Conservation (phyloP, 2,329 filamentous ascomycete genomes). For the Neodidymelliopsis sp. region DNA sequence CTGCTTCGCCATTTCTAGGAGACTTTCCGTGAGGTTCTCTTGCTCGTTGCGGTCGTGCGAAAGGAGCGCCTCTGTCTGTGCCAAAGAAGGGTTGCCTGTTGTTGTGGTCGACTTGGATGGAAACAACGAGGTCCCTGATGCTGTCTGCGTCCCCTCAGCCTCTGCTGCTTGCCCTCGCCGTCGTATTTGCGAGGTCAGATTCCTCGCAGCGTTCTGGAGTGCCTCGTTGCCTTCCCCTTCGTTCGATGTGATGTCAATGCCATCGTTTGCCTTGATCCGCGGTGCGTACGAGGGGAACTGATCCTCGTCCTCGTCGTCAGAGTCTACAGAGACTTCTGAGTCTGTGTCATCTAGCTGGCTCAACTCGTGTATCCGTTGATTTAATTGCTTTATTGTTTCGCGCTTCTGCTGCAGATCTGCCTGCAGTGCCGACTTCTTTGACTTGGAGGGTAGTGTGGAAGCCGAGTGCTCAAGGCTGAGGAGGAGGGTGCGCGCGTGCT, state of each 20-base stretch:
- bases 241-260: conserved; percentile 40
- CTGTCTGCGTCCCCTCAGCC: conserved; percentile 31
- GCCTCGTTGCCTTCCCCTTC: conserved; percentile 41
- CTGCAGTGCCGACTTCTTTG: conserved; percentile 67
- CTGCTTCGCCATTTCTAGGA: conserved; percentile 79
- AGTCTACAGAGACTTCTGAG: conserved; percentile 45
- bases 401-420: conserved; percentile 70
- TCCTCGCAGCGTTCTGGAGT: conserved; percentile 44
- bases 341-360: conserved; percentile 62
- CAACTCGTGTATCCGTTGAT: conserved; percentile 72
- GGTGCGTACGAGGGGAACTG: conserved; percentile 53
- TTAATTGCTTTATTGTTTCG: conserved; percentile 70
- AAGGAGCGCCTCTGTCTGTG: conserved; percentile 70
- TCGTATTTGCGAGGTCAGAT: conserved; percentile 45
- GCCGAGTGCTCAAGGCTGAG: conserved; percentile 75
- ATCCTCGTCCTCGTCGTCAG: conserved; percentile 55
- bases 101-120: conserved; percentile 42
- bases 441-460: conserved; percentile 51
- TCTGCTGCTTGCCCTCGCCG: conserved; percentile 36
- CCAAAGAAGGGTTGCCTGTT: conserved; percentile 36
- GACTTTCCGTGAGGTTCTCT: conserved; percentile 79
- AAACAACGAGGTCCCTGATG: conserved; percentile 52
- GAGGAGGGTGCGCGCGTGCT: conserved; percentile 73
- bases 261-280: conserved; percentile 41
- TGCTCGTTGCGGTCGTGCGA: conserved; percentile 82